Evolutionary conservation across 176 grass and related monocot genomes (phyloP).

Genomic region (Tuctoria greenei): DNA sequence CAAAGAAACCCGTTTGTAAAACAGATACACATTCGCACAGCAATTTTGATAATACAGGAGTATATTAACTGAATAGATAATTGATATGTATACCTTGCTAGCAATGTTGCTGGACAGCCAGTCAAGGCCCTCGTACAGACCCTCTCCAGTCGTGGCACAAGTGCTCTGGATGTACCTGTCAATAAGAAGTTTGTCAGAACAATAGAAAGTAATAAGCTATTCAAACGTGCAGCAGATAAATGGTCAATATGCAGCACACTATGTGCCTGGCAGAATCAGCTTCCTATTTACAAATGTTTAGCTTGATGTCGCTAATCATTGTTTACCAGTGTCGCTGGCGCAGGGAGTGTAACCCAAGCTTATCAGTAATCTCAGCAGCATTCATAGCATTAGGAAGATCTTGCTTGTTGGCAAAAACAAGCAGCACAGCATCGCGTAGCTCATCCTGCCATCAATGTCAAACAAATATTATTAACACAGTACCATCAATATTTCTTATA

Average conservation of each 20-base stretch:
- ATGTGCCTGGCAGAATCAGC: neutral
- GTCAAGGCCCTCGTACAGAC: conserved; percentile 55
- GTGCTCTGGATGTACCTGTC: conserved; percentile 63
- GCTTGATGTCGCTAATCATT: neutral
- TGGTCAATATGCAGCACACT: neutral
- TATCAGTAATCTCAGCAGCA: conserved; percentile 51
- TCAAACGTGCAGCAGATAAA: neutral
- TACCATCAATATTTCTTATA: too few species aligned
- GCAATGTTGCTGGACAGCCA: conserved; percentile 61
- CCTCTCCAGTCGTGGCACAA: conserved; percentile 53
- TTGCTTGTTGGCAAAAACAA: conserved; percentile 56
- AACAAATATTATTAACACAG: neutral
- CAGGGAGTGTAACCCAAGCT: conserved; percentile 44
- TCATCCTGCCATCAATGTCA: conserved; percentile 37
- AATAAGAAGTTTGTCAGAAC: neutral
- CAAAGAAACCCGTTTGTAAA: neutral
- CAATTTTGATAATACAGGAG: too few species aligned
- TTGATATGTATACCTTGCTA: conserved; percentile 40
- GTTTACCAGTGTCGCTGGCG: conserved; percentile 44
- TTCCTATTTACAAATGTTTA: neutral
- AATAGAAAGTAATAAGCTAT: neutral
- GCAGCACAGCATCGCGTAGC: conserved; percentile 44
- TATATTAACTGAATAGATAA: too few species aligned
- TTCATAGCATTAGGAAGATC: conserved; percentile 53
- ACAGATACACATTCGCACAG: too few species aligned